Evolutionary conservation across 495 filamentous ascomycete species (phyloP), one percentile per base, ranked within the genome.

Genomic region (Aspergillus incahuasiensis): DNA sequence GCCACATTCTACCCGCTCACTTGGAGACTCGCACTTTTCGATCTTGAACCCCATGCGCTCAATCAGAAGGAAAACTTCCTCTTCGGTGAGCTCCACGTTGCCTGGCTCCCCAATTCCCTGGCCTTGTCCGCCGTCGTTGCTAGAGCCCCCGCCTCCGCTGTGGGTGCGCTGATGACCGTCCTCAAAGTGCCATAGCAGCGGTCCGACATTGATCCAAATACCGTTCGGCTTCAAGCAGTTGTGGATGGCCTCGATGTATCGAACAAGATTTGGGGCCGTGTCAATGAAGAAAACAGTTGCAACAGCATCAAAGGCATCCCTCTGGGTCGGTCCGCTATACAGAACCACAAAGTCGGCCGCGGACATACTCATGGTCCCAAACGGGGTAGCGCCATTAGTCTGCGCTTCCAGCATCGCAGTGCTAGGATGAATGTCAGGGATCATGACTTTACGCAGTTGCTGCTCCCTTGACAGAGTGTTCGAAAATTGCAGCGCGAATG

Each of bases 251-350:
- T 95, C 85, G 16, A 97, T 82, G 62, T 97, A 97, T 9, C 84
- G 80, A 51, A 97, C 86, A 22, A 97, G 63, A 66, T 97, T 96
- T 16, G 92, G 91, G 22, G 94, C 94, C 4, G 94, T 98, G 68
- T 98, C 95, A 28, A 98, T 87, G 75, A 97, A 98, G 68, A 97
- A 98, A 4, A 95, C 88, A 4, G 87, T 89, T 1, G 87, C 83
- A 2, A 98, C 91, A 0, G 86, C 91, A 64, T 95, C 86, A 68
- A 90, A 97, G 0, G 63, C 63, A 2, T 78, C 81, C 24, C 70
- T 69, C 45, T 89, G 79, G 16, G 76, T 72, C 1, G 78, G 73
- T 45, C 82, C 65, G 34, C 71, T 78, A 69, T 98, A 97, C 3
- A 89, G 63, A 5, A 86, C 82, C 47, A 89, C 76, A 65, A 97